Conservation (phyloP, 169 alveolate genomes). For the Cryptosporidium ryanae region DNA sequence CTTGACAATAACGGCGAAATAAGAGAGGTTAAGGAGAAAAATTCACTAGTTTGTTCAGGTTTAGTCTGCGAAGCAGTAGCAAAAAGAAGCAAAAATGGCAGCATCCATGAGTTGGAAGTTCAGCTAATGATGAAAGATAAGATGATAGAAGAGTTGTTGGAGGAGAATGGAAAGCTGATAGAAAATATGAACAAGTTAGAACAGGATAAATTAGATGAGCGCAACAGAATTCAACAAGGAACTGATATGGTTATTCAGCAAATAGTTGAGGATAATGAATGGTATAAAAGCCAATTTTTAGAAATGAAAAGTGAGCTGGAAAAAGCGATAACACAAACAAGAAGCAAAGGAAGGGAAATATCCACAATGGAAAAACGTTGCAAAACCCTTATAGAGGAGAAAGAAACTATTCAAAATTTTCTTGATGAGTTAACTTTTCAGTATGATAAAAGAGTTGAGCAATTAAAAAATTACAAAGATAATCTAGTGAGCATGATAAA, state of each 20-base stretch:
- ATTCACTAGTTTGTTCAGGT: background rate
- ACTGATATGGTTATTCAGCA: slow-evolving; percentile 65
- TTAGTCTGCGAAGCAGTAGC: background rate
- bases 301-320: slow-evolving; percentile 68
- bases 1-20: slow-evolving; percentile 9
- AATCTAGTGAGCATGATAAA: background rate
- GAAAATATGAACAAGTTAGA: slow-evolving; percentile 49
- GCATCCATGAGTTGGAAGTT: slow-evolving; percentile 53
- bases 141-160: slow-evolving; percentile 62
- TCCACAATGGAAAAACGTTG: slow-evolving; percentile 51
- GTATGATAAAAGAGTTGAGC: slow-evolving; percentile 49
- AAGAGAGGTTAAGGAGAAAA: slow-evolving; percentile 2
- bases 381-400: slow-evolving; percentile 49
- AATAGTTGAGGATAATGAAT: slow-evolving; percentile 71
- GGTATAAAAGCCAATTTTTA: slow-evolving; percentile 64
- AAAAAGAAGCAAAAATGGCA: background rate
- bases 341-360: slow-evolving; percentile 70
- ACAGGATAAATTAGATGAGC: slow-evolving; percentile 56
- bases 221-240: slow-evolving; percentile 58
- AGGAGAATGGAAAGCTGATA: slow-evolving; percentile 50
- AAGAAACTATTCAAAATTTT: slow-evolving; percentile 50
- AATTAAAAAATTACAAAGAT: slow-evolving; percentile 13
- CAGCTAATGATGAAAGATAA: slow-evolving; percentile 65
- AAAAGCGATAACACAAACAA: slow-evolving; percentile 52
- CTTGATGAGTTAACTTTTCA: slow-evolving; percentile 57